Evolutionary conservation across 1,284 basidiomycete genomes (phyloP).

Genomic region (Chalciporus sp.): DNA sequence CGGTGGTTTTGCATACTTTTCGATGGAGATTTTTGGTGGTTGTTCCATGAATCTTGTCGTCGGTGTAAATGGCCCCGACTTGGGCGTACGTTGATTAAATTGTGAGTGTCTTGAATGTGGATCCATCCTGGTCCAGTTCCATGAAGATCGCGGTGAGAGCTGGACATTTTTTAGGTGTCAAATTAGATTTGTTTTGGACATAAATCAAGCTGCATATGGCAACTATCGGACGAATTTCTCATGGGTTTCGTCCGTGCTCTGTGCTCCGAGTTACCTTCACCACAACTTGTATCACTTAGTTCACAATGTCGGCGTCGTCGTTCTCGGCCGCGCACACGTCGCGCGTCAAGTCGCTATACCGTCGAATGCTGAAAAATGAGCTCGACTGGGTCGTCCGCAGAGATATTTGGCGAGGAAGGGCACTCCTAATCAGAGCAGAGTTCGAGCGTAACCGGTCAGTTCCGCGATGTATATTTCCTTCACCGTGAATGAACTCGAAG

Average conservation of each 20-base stretch:
- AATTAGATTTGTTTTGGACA: background rate
- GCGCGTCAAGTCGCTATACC: conserved; percentile 93
- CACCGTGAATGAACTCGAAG: background rate
- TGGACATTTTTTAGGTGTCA: background rate
- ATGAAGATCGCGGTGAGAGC: background rate
- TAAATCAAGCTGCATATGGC: background rate
- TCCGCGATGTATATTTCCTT: background rate
- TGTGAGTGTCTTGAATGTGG: conserved; percentile 67
- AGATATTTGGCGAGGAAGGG: conserved; percentile 84
- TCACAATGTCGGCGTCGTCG: conserved; percentile 49
- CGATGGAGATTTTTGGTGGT: conserved; percentile 42
- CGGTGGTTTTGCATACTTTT: conserved; percentile 46
- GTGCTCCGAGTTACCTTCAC: background rate
- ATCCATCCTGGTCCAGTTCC: background rate
- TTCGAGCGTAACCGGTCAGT: conserved; percentile 90
- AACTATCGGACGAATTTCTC: background rate
- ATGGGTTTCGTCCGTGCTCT: background rate
- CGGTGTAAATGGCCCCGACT: conserved; percentile 56
- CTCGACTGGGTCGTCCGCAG: conserved; percentile 88
- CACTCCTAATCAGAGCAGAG: conserved; percentile 85
- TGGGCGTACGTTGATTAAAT: conserved; percentile 70
- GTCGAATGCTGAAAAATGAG: conserved; percentile 81
- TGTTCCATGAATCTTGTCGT: conserved; percentile 50
- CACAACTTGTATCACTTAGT: background rate
- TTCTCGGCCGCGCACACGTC: conserved; percentile 81